Base-by-base conservation (phyloP, 75 land plant species). In the Adiantum capillusveneris region DNA sequence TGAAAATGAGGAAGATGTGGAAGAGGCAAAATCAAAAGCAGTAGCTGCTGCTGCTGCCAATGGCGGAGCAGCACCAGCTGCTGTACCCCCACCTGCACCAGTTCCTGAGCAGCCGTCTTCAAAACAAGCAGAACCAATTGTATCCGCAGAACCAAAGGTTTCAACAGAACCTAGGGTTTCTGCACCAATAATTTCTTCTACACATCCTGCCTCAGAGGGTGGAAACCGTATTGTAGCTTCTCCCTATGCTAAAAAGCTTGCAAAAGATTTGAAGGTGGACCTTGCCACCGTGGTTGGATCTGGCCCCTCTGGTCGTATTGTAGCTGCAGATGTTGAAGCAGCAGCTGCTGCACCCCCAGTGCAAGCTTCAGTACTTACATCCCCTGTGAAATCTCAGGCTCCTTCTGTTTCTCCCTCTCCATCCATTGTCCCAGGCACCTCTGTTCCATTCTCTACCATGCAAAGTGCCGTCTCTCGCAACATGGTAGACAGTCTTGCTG, bases 221-320 rank as follows among this genome's bases (percentile, higher is more conserved):
- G 79, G 74, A 22, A 73, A 62, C 64, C 78, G 80, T 72, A 67
- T 72, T 20, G 76, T 92, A 0, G 89, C 80, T 12, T 87, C 97
- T 6, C 97, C 97, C 0, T 76, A 71, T 41, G 97, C 97, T 44
- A 92, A 88, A 76, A 84, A 92, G 77, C 74, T 92, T 16, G 95
- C 95, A 26, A 92, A 92, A 72, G 86, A 92, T 75, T 76, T 82
- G 56, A 88, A 85, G 72, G 77, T 88, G 24, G 90, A 92, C 53
- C 68, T 92, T 37, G 69, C 48, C 0, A 62, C 67, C 12, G 72
- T 92, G 6, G 59, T 53, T 0, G 97, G 97, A 18, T 73, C 95
- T 1, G 97, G 97, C 20, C 89, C 97, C 9, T 71, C 59, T 25
- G 94, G 97, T 0, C 59, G 97, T 21, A 76, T 92, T 43, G 83